Percentiles rank a stretch among this genome's conserved stretches.
Conservation (phyloP, 129 eudicot species). For the Ambrosia artemisiifolia region DNA sequence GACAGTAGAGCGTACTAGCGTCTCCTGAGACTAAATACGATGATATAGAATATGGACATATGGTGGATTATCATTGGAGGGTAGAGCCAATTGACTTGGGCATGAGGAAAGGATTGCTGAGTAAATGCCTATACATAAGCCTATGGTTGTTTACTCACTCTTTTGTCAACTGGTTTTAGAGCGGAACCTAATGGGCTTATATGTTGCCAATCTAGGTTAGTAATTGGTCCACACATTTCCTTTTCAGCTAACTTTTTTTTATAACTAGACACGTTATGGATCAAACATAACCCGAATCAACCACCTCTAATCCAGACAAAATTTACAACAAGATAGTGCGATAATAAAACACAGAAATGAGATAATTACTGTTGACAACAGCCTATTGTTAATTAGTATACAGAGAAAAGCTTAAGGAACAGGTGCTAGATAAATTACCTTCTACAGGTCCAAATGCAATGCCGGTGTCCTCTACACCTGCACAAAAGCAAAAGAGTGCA, state of each 20-base stretch:
- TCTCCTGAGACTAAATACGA: not conserved
- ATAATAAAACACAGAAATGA: not conserved
- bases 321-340: not conserved
- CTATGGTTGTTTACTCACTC: not conserved
- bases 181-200: too few species aligned
- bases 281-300: not conserved
- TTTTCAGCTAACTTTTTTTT: not conserved
- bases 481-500: conserved; percentile 11
- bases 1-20: not conserved
- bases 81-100: too few species aligned
- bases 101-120: not conserved
- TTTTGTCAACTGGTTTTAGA: too few species aligned
- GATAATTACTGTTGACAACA: not conserved
- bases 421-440: conserved; percentile 30
- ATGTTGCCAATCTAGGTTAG: not conserved
- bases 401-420: not conserved
- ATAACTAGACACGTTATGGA: not conserved
- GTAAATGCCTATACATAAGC: not conserved
- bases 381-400: not conserved
- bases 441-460: conserved; percentile 59
- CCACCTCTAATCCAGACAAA: not conserved
- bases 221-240: not conserved
- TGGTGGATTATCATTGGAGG: not conserved
- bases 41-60: not conserved
- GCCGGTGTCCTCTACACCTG: conserved; percentile 60